phyloP scores from a whole-genome alignment of 1,139 yeast genomes.

The Scheffersomyces parashehatae region DNA sequence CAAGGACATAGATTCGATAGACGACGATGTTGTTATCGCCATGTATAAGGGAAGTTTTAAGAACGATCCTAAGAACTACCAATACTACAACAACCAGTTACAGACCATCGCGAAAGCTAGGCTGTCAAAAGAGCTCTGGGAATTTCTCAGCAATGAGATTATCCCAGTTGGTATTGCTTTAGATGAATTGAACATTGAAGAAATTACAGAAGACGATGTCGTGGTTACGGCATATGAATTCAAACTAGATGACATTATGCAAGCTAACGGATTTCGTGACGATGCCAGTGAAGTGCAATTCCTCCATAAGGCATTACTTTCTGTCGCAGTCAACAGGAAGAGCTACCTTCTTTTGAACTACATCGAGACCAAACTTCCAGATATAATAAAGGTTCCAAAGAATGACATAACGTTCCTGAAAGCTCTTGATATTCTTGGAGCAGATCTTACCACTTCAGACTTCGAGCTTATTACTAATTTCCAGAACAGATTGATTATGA shows the following conservation, averaged over 20 bases:
- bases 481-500: slow-evolving; percentile 35
- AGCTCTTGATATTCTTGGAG: slow-evolving; percentile 47
- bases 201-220: slow-evolving; percentile 73
- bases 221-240: slow-evolving; percentile 69
- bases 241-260: slow-evolving; percentile 62
- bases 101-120: slow-evolving; percentile 46
- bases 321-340: slow-evolving; percentile 42
- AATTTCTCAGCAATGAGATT: slow-evolving; percentile 56
- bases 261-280: slow-evolving; percentile 53
- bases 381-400: slow-evolving; percentile 20
- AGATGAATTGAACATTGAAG: slow-evolving; percentile 58
- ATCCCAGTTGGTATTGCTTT: slow-evolving; percentile 59
- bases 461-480: slow-evolving; percentile 57
- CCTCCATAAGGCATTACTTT: slow-evolving; percentile 36
- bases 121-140: slow-evolving; percentile 41
- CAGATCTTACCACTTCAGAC: slow-evolving; percentile 50
- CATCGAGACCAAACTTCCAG: slow-evolving; percentile 45
- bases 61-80: slow-evolving; percentile 35
- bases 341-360: slow-evolving; percentile 47
- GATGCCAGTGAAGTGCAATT: slow-evolving; percentile 42
- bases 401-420: slow-evolving; percentile 20
- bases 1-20: slow-evolving; percentile 25
- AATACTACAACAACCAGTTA: slow-evolving; percentile 38
- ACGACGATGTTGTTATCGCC: slow-evolving; percentile 46
- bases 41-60: slow-evolving; percentile 44